Base-by-base conservation (phyloP, 2,329 filamentous ascomycete species). In the Arthroderma sp. region DNA sequence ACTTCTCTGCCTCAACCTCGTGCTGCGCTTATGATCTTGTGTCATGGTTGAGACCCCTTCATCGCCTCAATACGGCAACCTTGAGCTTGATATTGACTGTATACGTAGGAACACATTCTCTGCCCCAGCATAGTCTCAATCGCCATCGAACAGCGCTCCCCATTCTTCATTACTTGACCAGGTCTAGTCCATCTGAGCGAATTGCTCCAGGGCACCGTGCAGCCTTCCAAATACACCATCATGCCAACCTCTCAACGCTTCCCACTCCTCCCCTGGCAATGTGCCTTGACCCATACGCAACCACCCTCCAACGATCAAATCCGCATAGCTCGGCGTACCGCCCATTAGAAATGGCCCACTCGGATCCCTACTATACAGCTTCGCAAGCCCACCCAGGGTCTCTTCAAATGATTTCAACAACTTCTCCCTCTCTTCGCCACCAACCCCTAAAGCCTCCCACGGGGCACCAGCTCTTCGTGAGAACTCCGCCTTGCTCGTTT, bases 301-400 rank as follows among this genome's bases (percentile, higher is more conserved):
- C 75, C 75, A 79, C 0, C 60, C 72, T 1, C 74, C 75, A 1
- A 79, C 67, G 31, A 78, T 74, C 1, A 77, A 53, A 52, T 79
- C 76, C 1, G 72, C 74, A 61, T 78, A 77, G 38, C 54, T 69
- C 1, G 66, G 62, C 53, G 51, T 53, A 1, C 49, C 40, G 0
- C 73, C 74, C 2, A 74, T 58, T 1, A 78, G 22, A 40, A 72
- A 78, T 0, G 72, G 70, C 5, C 73, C 73, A 8, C 48, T 58
- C 0, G 51, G 38, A 40, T 72, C 63, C 37, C 40, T 54, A 22
- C 15, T 22, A 29, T 68, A 76, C 2, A 71, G 45, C 48, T 55
- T 59, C 0, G 64, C 68, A 32, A 77, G 52, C 3, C 55, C 65
- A 1, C 58, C 66, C 22, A 77, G 53, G 36, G 57, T 60, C 4